These are phyloP conservation scores for Vaccinium corymbosum DNA, from an alignment of 148 eudicot genomes.

Conservation along the genomic window DNA sequence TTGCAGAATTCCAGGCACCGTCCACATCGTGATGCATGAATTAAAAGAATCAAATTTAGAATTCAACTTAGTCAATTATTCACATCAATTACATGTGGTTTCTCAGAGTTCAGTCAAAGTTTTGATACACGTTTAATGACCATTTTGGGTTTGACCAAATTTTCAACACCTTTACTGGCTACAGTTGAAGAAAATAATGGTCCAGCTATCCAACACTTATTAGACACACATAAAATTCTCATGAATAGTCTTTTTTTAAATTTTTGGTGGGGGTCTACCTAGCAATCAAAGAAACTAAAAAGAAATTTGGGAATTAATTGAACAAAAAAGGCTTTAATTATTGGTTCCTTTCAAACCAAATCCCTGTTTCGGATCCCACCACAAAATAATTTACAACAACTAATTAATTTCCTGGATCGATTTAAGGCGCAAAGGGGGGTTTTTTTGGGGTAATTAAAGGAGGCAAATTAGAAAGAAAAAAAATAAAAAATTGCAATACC, in stretches of 20 bases:
- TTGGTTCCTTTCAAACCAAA: not conserved
- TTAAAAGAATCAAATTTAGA: not conserved
- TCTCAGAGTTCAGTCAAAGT: not conserved
- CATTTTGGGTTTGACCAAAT: not conserved
- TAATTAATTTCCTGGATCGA: not conserved
- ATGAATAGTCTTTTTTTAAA: not conserved
- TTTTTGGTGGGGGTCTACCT: not conserved
- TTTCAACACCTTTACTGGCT: not conserved
- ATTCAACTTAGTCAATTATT: not conserved
- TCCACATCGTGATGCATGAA: not conserved
- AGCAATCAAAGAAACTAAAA: not conserved
- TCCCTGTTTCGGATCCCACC: not conserved
- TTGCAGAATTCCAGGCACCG: not conserved
- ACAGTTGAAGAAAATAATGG: not conserved
- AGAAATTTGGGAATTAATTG: not conserved
- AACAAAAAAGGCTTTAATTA: not conserved
- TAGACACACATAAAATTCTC: not conserved
- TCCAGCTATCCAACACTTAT: not conserved
- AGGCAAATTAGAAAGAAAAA: not conserved
- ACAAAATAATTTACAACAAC: not conserved
- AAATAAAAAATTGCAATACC: slow-evolving; percentile 23
- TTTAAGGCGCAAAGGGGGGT: not conserved
- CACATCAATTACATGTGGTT: not conserved
- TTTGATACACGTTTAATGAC: not conserved
- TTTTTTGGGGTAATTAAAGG: not conserved